Base-by-base conservation (phyloP, 2,329 filamentous ascomycete genomes). In the Penicillium sclerotiorum region DNA sequence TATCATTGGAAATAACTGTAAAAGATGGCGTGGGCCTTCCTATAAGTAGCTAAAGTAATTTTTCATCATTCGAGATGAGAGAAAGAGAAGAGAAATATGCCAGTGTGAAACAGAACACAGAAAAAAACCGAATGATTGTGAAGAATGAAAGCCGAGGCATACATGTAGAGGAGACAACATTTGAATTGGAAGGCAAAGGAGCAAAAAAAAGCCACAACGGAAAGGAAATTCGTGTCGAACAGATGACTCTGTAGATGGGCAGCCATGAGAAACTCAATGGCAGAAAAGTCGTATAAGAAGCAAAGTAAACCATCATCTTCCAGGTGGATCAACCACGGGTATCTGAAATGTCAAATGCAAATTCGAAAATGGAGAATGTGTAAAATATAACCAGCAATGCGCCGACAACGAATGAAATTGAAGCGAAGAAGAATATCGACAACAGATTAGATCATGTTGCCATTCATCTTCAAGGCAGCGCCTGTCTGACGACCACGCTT, bases 401-500 rank as follows among this genome's bases (percentile, higher is more conserved):
- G n/a, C n/a, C n/a, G n/a, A n/a, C n/a, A n/a, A n/a, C n/a, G n/a
- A n/a, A n/a, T n/a, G n/a, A n/a, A n/a, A n/a, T n/a, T n/a, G n/a
- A 37, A 28, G 27, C 44, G 28, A 37, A 17, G 13, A 36, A 13
- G 13, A n/a, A 23, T 20, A 17, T 22, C n/a, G n/a, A n/a, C n/a
- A n/a, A n/a, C n/a, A n/a, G n/a, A n/a, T 47, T 30, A 48, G 20
- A 71, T 60, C 39, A 64, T 45, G 27, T 60, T 64, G 4, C 68
- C 68, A 43, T 72, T 70, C 2, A 45, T 28, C 15, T 38, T 37
- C 2, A 33, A 67, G 41, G 6, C 59, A 46, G 43, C 65, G 3
- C 69, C 70, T 9, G 53, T 59, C 2, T 70, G 65, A 7, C 61
- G 62, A 15, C 67, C 68, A 9, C 57, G 56, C 12, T 60, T 61